A percentile compares a stretch with the other conserved stretches of the same genome.
phyloP scores from a whole-genome alignment of 257 asterid species.

The Solanum chmielewskii region DNA sequence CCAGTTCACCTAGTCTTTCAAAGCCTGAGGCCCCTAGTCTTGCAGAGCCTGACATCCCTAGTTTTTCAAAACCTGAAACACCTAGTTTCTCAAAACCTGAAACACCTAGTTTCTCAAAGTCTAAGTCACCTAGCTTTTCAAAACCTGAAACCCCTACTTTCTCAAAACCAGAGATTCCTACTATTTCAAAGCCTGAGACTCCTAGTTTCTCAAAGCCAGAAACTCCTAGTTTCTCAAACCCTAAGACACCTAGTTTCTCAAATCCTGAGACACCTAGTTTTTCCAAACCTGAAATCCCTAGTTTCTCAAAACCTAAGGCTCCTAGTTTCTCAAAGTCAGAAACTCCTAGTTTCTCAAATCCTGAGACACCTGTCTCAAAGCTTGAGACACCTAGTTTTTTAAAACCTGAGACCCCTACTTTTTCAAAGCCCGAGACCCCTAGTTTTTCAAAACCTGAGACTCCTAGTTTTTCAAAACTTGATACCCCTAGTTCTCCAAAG shows the following conservation, averaged over 20 bases:
- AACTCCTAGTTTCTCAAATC: background rate
- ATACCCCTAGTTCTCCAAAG: background rate
- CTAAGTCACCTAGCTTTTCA: background rate
- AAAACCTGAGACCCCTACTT: background rate
- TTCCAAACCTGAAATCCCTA: background rate
- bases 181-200: rapidly evolving
- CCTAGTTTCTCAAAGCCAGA: background rate
- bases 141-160: rapidly evolving
- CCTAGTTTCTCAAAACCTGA: background rate
- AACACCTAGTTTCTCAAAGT: too few species aligned
- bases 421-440: background rate
- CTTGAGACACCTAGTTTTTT: too few species aligned
- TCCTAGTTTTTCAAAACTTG: background rate
- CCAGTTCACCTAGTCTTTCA: background rate
- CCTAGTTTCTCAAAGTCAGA: background rate
- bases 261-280: background rate
- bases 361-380: background rate
- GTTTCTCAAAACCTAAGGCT: background rate
- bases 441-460: background rate
- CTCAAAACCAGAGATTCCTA: rapidly evolving
- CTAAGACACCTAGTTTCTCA: background rate
- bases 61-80: background rate
- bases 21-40: background rate
- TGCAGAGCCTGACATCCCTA: background rate
- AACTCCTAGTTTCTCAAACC: background rate